A percentile compares a stretch with the other conserved stretches of the same genome.
phyloP scores from a whole-genome alignment of 352 stramenopile genomes.

The Pythium vanterpoolii region DNA sequence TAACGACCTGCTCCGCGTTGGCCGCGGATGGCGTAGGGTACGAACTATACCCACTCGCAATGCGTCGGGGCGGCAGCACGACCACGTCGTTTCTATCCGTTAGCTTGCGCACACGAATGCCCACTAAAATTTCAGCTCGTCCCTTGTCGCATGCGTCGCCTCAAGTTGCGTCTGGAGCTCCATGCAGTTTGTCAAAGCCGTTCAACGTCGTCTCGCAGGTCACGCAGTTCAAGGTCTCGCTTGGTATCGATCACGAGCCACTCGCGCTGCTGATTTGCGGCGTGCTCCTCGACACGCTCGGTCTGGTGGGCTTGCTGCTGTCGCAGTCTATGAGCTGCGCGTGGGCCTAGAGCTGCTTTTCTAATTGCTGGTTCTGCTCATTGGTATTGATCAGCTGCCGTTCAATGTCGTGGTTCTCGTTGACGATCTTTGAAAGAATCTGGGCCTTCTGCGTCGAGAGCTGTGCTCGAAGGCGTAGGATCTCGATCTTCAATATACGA shows the following conservation, averaged over 20 bases:
- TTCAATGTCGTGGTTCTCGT: conserved; percentile 5
- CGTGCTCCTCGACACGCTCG: background rate
- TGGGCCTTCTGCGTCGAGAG: background rate
- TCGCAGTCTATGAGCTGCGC: background rate
- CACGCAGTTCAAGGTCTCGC: background rate
- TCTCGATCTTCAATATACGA: conserved; percentile 1
- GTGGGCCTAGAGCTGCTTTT: background rate
- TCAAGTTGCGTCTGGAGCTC: conserved; percentile 23
- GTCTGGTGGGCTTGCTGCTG: background rate
- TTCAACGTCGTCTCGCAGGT: conserved; percentile 16
- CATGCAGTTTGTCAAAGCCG: background rate
- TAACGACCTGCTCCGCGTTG: conserved; percentile 41
- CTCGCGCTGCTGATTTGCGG: background rate
- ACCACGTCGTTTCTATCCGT: conserved; percentile 28
- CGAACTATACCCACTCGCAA: conserved; percentile 36
- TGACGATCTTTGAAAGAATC: background rate
- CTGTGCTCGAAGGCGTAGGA: conserved; percentile 1
- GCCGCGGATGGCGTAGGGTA: conserved; percentile 27
- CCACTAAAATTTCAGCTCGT: conserved; percentile 40
- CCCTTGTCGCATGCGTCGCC: conserved; percentile 17
- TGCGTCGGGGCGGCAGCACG: conserved; percentile 31
- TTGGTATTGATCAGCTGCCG: background rate
- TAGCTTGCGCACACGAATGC: conserved; percentile 34
- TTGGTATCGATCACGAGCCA: background rate
- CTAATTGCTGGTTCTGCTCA: conserved; percentile 4